Base-by-base conservation (phyloP, 202 grass and related monocot genomes). In the Elaeis oleifera region DNA sequence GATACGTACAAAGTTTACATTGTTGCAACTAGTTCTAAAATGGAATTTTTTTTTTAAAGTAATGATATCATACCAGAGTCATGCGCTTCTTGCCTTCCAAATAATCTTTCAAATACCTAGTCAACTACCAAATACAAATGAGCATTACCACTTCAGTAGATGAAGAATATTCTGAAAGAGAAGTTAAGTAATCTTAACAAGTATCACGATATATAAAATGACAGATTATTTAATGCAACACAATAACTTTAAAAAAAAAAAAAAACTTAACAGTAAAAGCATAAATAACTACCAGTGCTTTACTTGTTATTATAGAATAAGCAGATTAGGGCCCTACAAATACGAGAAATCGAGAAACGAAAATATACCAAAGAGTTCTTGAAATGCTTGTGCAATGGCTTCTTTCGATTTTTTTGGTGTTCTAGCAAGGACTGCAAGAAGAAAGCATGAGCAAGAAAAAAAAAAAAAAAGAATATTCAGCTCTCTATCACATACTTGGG, bases 21-120 rank as follows among this genome's bases (percentile, higher is more conserved):
- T 9, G 9, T 44, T 44, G 8, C 36, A 44, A 44, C 11, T 2
- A 13, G 36, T 44, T 44, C 36, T 44, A 13, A 44, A 44, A 44
- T 44, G 11, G 36, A 9, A 44, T 2, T 44, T 0, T 2, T 3
- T 13, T 9, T 9, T 0, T 14, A 14, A 18, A 31, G 36, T 61
- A 49, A 23, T 49, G 53, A 79, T 65, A 56, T 44, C 71, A 36
- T 90, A 96, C 86, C 86, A 96, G 66, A 51, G 86, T 88, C 90
- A 96, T 96, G 61, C 69, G 75, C 59, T 96, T 90, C 76, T 73
- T 90, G 53, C 90, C 90, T 78, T 96, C 90, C 31, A 96, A 78
- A 75, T 85, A 88, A 67, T 96, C 90, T 74, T 77, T 85, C 71
- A 96, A 83, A 59, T 96, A 96, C 73, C 81, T 85, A 23, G 90